Evolutionary conservation across 805 yeast species (phyloP), one percentile per base, ranked within the genome.

Genomic region (Spathaspora passalidarum): DNA sequence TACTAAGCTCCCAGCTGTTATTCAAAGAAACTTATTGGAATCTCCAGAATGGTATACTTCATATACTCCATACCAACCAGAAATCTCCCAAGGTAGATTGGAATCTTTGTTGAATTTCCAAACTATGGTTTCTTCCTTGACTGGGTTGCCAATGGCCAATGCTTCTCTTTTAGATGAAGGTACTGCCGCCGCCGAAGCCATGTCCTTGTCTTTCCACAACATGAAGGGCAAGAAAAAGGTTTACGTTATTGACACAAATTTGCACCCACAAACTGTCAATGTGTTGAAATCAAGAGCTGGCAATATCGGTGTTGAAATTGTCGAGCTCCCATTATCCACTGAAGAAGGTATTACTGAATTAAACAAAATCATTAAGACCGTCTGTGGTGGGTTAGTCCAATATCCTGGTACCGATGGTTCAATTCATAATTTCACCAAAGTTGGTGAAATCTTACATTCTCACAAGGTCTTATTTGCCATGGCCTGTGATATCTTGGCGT

Each of bases 41-140:
- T 81, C 85, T 50, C 99, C 99, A 5, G 96, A 90, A 62, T 94
- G 99, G 99, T 94, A 94, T 74, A 94, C 99, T 17, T 89, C 97
- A 1, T 94, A 94, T 65, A 94, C 99, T 19, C 99, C 99, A 29
- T 94, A 94, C 66, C 99, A 94, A 71, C 97, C 99, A 0, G 99
- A 94, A 65, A 91, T 94, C 48, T 86, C 97, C 1, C 99, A 94
- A 68, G 99, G 99, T 45, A 82, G 99, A 57, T 76, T 94, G 56
- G 96, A 92, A 69, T 82, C 94, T 18, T 72, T 94, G 51, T 72
- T 94, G 51, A 94, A 94, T 67, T 94, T 79, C 70, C 99, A 94
- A 70, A 94, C 99, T n/a, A 75, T 92, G 59, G 76, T 94, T 13
- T 68, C 90, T 22, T 96, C 94, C 49, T 76, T 94, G 53, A 94